Base-by-base conservation (phyloP, 495 filamentous ascomycete genomes). In the Xylaria scruposa region DNA sequence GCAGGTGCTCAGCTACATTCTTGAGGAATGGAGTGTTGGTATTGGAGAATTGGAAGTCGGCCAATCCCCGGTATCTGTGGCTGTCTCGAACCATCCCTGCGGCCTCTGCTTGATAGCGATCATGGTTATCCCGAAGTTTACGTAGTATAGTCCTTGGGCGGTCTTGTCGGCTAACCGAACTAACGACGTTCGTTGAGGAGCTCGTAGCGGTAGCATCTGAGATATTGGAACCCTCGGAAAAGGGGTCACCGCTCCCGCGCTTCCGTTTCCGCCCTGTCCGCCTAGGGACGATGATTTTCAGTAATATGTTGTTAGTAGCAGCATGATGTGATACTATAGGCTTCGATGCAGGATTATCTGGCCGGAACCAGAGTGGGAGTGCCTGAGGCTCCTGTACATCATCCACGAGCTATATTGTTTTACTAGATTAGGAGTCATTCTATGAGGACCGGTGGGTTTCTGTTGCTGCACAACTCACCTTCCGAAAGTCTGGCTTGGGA, bases 231-330 rank as follows among this genome's bases (percentile, higher is more conserved):
- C 76, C 75, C n/a, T 75, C 78, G 17, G 79, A 77, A 75, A 91
- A 97, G 1, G 91, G 91, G 40, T 86, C 91, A 69, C 88, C 74
- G 9, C 89, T 90, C 8, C 92, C 93, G 59, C 89, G 84, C 80
- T 93, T 96, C 40, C 94, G 88, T 78, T 93, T 97, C 56, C 94
- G 88, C 4, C 94, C 94, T 7, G 93, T 97, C 56, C 92, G 84
- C 79, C 92, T 95, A 0, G 97, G 97, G 2, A 97, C 89, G 0
- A 91, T 94, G 58, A 99, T 86, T 81, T 94, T 94, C 31, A 99
- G 84, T 29, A 98, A 84, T 36, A 98, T 78, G 74, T 97, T 96
- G 73, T 92, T 92, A 3, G 94, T 91, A 44, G 85, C 74, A 7
- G 89, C 84, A 74, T 89, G 90, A 38, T 87, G 88, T 8, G 96